Evolutionary conservation across 257 asterid genomes (phyloP).

Genomic region (Solanum ossicruentum): DNA sequence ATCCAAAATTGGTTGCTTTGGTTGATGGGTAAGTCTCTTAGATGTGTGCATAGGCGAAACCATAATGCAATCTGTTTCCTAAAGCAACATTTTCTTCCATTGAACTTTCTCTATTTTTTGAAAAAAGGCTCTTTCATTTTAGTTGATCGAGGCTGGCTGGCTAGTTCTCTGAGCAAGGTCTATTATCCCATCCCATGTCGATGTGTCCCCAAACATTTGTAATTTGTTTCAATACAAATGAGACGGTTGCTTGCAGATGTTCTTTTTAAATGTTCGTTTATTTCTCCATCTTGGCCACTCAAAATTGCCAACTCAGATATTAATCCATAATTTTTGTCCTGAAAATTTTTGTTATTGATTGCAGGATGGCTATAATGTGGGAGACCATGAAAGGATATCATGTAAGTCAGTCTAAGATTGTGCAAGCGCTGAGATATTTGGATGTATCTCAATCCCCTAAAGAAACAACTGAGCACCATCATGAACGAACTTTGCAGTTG

Average conservation of each 20-base stretch:
- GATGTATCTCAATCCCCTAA: constrained; percentile 63
- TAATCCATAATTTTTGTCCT: not conserved
- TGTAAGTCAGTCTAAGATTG: constrained; percentile 48
- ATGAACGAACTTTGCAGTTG: constrained; percentile 68
- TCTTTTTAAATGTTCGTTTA: not conserved
- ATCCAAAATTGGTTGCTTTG: constrained; percentile 73
- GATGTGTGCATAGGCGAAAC: not conserved
- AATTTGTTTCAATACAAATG: not conserved
- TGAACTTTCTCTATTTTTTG: not conserved
- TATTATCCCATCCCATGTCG: not conserved
- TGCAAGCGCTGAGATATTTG: constrained; percentile 37
- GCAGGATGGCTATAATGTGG: constrained; percentile 96
- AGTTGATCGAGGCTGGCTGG: not conserved
- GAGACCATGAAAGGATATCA: constrained; percentile 64
- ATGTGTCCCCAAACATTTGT: not conserved
- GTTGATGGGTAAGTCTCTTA: constrained; percentile 73
- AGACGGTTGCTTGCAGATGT: not conserved
- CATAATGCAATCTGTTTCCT: not conserved
- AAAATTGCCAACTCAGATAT: not conserved
- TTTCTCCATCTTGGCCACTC: not conserved
- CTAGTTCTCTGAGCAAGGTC: not conserved
- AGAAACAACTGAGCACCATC: constrained; percentile 85
- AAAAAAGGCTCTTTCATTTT: not conserved
- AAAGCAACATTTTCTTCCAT: not conserved
- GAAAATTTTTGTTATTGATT: not conserved